Evolutionary conservation across 495 filamentous ascomycete species (phyloP), one percentile per base, ranked within the genome.

Genomic region (Daldinia decipiens): DNA sequence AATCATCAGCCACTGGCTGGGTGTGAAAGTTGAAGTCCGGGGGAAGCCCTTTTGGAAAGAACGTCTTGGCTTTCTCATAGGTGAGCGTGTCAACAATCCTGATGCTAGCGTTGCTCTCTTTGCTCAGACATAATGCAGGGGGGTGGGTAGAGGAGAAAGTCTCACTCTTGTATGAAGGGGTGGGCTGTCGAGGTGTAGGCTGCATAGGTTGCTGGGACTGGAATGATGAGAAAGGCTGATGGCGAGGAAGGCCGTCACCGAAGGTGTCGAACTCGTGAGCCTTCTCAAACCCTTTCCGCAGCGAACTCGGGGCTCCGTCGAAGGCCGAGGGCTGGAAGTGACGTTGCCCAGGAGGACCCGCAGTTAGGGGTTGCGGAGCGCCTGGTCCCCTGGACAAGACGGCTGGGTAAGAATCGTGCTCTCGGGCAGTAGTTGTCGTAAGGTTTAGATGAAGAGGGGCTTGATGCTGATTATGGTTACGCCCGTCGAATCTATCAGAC

Each of bases 291-390:
- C 38, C 21, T 53, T 61, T 59, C 57, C 53, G 57, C 8, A 11
- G 66, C 62, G 40, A 31, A 34, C 40, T 72, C 34, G 65, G 47
- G 9, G 72, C 50, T 11, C 52, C 36, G 3, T 82, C 74, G n/a
- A 80, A 72, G 0, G 70, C 56, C 15, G 74, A 70, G 2, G 80
- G 70, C 29, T 70, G 74, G 56, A 77, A 77, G 17, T 80, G 78
- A 38, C 83, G 82, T 29, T 79, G 77, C 19, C 83, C 83, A 0
- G 83, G 83, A 7, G 83, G 83, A 6, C 83, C 83, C 9, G 83
- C 83, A 6, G 77, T 83, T 43, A 85, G 67, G 5, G 83, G 82
- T 24, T 75, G 78, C 11, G 82, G 82, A 26, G 79, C 78, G 12
- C 82, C 82, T 15, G 75, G 56, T 31, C 68, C 63, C n/a, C 53